These are phyloP conservation scores for Cordyceps tenuipes DNA, from an alignment of 2,329 filamentous ascomycete species.

Conservation along the genomic window DNA sequence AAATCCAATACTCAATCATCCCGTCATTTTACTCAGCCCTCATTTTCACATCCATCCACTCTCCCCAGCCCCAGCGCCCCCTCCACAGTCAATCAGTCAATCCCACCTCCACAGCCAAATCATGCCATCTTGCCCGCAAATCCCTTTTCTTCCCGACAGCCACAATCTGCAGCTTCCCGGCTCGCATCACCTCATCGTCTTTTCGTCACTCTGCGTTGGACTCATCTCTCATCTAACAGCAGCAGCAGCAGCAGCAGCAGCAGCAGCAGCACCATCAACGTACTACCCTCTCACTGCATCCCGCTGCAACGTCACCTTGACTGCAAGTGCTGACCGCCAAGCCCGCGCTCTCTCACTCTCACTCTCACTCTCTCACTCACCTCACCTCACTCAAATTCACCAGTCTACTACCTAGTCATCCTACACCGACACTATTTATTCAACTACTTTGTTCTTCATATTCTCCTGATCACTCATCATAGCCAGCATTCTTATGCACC, in stretches of 20 bases:
- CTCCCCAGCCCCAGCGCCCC: neutral
- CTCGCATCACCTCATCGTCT: neutral
- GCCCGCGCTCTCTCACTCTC: neutral
- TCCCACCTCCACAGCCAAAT: neutral
- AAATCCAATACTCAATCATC: too few relatives aligned
- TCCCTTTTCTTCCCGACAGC: neutral
- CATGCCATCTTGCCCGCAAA: neutral
- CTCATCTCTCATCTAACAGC: too few relatives aligned
- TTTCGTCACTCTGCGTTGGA: neutral
- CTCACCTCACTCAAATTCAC: neutral
- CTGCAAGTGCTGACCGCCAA: neutral
- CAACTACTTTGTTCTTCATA: neutral
- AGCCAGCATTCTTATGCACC: neutral
- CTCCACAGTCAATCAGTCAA: neutral
- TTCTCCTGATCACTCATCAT: neutral
- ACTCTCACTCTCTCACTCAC: neutral
- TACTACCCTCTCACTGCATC: neutral
- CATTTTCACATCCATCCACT: neutral
- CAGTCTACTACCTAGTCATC: neutral
- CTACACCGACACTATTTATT: neutral
- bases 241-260: neutral
- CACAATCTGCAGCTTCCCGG: neutral
- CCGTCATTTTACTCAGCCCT: neutral
- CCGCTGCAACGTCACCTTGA: neutral
- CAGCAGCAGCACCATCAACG: neutral